Evolutionary conservation across 192 early-diverging fungal species (phyloP), one percentile per base, ranked within the genome.

Genomic region (Linnemannia zychae): DNA sequence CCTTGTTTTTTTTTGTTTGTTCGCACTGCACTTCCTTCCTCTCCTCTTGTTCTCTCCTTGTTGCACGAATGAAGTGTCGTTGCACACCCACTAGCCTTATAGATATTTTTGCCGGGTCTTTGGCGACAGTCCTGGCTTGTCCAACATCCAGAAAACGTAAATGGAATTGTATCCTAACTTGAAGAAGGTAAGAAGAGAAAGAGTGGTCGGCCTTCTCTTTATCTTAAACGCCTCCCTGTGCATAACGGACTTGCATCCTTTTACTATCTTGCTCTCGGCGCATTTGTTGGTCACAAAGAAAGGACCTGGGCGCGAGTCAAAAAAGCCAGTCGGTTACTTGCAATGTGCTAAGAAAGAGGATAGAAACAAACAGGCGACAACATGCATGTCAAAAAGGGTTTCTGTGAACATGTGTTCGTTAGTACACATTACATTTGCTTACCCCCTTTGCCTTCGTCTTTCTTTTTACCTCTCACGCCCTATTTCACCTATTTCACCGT

Each of bases 391-490:
- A 60, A 60, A 13, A 17, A 31, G 52, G 53, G 53, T 9, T 57
- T 11, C 9, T 2, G n/a, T 31, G 57, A 33, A 63, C 57, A 63
- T 63, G 57, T 63, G 57, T 24, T 57, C 17, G 12, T 2, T 50
- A 18, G 52, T n/a, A 53, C 52, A n/a, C n/a, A n/a, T n/a, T n/a
- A n/a, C n/a, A n/a, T n/a, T n/a, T n/a, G n/a, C n/a, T 7, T 53
- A 53, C 52, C 52, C 50, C 52, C 52, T 53, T 53, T 53, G 52
- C 24, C 50, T 9, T n/a, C 24, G 6, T n/a, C 22, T n/a, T n/a
- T n/a, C n/a, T n/a, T n/a, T n/a, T n/a, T n/a, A n/a, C n/a, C 57
- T 63, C 57, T 31, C 57, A 63, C 57, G 57, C 12, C 57, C 57
- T 63, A 63, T 31, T 31, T 63, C 22, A 6, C 28, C 15, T 31